Evolutionary conservation across 495 filamentous ascomycete genomes (phyloP), one percentile per base, ranked within the genome.

Genomic region (Talaromyces adpressus): DNA sequence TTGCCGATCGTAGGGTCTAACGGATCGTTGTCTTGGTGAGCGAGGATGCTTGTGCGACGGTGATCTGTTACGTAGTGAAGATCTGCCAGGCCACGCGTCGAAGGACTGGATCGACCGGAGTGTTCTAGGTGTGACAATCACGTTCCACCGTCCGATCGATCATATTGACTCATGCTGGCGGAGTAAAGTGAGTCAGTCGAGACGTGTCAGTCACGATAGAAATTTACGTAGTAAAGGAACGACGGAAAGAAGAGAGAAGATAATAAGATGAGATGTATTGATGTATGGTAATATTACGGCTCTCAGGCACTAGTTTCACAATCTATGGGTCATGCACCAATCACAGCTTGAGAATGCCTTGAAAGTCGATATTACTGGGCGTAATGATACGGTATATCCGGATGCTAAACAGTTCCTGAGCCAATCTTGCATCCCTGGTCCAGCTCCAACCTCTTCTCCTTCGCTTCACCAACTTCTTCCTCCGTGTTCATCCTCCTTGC

Each of bases 221-320:
- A 41, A 4, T n/a, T n/a, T n/a, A n/a, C n/a, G 36, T 0, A 39
- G 0, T 4, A 4, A 27, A 4, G 27, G 3, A 27, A 27, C 27
- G 3, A 27, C 25, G 25, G 27, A 27, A 4, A 27, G 27, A 16
- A 9, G 9, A 39, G 11, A 16, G 34, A 14, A 12, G 34, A 39
- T 39, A 39, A 47, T 47, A 47, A 47, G 41, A 47, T 20, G 16
- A 47, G 41, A 47, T 54, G 49, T 53, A 53, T 22, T 23, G 49
- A 8, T 27, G 52, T 56, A 56, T 56, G 52, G 52, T 56, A 56
- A 56, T 56, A 29, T 56, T 56, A 56, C 52, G 23, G 22, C 4
- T 9, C 20, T 56, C 52, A 56, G 52, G 52, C 20, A 56, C 52
- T 56, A 56, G 52, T 56, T 56, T 56, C 27, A 29, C 14, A 25